Conservation (phyloP, 164 flowering plant genomes). For the Magnolia kwangsiensis region DNA sequence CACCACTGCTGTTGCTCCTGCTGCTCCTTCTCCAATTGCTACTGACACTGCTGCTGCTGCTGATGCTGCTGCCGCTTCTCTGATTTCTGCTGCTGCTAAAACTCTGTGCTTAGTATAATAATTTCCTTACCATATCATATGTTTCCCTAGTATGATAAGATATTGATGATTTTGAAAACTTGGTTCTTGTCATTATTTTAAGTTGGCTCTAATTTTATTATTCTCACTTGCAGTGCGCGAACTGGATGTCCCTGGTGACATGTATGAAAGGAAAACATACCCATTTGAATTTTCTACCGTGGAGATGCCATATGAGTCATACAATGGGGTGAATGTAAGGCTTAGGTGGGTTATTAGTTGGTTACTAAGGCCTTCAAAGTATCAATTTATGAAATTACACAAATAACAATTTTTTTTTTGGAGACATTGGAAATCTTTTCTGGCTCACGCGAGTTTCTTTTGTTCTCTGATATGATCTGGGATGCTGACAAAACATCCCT, state of each 20-base stretch:
- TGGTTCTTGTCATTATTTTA: neutral
- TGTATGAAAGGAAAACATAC: slow-evolving; percentile 85
- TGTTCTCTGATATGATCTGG: no score
- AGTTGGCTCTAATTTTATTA: slow-evolving; percentile 5
- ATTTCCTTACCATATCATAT: no score
- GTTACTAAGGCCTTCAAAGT: neutral
- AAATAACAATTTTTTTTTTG: no score
- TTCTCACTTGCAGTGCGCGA: slow-evolving; percentile 67
- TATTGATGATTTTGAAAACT: neutral
- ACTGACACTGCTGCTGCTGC: no score
- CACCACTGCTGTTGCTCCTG: no score
- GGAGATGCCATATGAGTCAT: slow-evolving; percentile 97
- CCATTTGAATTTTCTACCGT: slow-evolving; percentile 96
- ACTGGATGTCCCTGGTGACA: slow-evolving; percentile 95
- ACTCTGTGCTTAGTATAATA: no score
- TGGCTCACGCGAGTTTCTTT: no score
- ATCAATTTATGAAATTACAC: neutral
- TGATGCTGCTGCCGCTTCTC: no score
- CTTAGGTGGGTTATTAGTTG: slow-evolving; percentile 55
- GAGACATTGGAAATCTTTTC: no score
- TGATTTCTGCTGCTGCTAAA: no score
- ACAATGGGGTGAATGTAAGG: slow-evolving; percentile 93
- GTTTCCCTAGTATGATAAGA: neutral
- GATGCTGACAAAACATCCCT: no score
- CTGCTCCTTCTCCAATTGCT: no score